Evolutionary conservation across 352 stramenopile genomes (phyloP), one percentile per base, ranked within the genome.

Genomic region (Ophiocytium majus): DNA sequence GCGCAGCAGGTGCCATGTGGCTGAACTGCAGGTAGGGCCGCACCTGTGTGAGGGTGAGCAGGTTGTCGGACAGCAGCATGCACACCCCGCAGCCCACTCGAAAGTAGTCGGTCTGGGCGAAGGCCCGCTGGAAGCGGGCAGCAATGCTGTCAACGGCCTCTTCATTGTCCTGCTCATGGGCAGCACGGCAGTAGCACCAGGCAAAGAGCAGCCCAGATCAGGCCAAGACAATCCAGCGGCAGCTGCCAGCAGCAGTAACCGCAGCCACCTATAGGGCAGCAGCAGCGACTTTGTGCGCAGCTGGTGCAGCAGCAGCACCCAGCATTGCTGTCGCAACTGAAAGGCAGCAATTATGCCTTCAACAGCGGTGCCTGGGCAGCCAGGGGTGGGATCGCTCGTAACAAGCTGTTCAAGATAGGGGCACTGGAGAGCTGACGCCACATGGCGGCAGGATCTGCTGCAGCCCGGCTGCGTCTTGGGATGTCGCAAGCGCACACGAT

Each of bases 11-110:
- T n/a, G n/a, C n/a, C n/a, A n/a, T n/a, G n/a, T n/a, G n/a, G n/a
- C n/a, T n/a, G n/a, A n/a, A n/a, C n/a, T n/a, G n/a, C n/a, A n/a
- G n/a, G n/a, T n/a, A n/a, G 17, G 34, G 19, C 17, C 32, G 14
- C 82, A 95, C 93, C 92, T 96, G 93, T 9, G 92, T 93, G 82
- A 92, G 93, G 17, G 93, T 97, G 74, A 97, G 92, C 83, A 97
- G 87, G 66, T 97, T 96, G 90, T 96, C 94, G 83, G 94, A 91
- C 19, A 96, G 86, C 86, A 97, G 79, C 85, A 96, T 94, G 89
- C 92, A 95, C 83, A 97, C 92, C 50, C 92, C 94, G 90, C 93
- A 97, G 85, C 94, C 94, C 37, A 89, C 82, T 80, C 87, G 81
- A 79, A 90, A 90, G 75, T 86, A 80, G 35, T 90, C 86, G 31